phyloP scores from a whole-genome alignment of 305 asterid genomes.

The Withania somnifera region DNA sequence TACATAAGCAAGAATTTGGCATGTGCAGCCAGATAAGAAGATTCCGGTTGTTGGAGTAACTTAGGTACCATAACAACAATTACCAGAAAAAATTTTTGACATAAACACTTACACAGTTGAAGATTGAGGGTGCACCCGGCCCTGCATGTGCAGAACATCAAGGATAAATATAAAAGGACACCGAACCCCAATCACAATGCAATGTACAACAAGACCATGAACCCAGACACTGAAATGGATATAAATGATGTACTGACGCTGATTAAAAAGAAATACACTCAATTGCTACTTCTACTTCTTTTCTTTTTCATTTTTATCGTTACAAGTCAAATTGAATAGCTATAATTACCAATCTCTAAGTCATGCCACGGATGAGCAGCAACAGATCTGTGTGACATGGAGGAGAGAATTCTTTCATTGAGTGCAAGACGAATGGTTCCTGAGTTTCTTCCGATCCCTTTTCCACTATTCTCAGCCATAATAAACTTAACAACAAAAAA shows the following conservation, averaged over 20 bases:
- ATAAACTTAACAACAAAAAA: conserved; percentile 11
- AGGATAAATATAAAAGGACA: neutral
- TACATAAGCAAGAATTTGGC: neutral
- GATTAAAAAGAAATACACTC: neutral
- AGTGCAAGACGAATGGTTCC: conserved; percentile 31
- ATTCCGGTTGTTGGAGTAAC: neutral
- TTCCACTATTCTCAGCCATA: conserved; percentile 32
- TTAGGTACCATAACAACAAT: neutral
- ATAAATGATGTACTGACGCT: neutral
- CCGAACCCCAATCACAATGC: no score
- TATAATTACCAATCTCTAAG: conserved; percentile 53
- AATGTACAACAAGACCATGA: neutral
- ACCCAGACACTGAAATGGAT: neutral
- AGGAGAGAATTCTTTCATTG: conserved; percentile 71
- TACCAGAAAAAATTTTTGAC: conserved; percentile 1
- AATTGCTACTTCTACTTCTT: neutral
- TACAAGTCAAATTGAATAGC: neutral
- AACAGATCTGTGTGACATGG: conserved; percentile 56
- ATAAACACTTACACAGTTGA: conserved; percentile 63
- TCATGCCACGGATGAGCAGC: conserved; percentile 99
- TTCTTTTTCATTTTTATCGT: neutral
- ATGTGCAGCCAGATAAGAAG: neutral
- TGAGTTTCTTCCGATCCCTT: conserved; percentile 13
- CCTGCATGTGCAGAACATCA: conserved; percentile 30
- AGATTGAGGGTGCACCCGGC: conserved; percentile 73